phyloP scores from a whole-genome alignment of 2,329 filamentous ascomycete species.

The Coleophoma crateriformis region DNA sequence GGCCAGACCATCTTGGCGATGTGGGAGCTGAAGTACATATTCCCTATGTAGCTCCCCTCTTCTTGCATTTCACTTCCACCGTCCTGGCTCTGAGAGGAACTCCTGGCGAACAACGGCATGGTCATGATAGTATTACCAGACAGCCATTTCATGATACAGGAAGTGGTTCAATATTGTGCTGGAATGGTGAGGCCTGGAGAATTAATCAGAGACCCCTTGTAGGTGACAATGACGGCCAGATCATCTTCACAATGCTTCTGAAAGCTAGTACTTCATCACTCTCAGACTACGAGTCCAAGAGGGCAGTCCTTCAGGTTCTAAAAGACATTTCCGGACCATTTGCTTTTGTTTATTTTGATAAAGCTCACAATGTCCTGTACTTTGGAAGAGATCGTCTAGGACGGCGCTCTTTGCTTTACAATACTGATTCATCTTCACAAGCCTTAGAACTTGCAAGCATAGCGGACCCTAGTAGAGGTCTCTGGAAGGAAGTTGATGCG shows the following conservation, averaged over 20 bases:
- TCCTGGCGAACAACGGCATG: too few species aligned
- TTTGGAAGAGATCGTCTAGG: conserved; percentile 87
- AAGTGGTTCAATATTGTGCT: conserved; percentile 70
- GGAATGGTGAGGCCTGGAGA: conserved; percentile 97
- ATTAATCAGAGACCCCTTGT: conserved; percentile 50
- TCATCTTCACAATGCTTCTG: conserved; percentile 57
- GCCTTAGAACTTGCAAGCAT: conserved; percentile 66
- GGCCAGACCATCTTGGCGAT: conserved; percentile 52
- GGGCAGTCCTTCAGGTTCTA: conserved; percentile 44
- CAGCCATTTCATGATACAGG: conserved; percentile 65
- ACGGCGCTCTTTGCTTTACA: conserved; percentile 71
- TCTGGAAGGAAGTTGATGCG: conserved; percentile 78
- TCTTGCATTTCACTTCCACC: conserved; percentile 68
- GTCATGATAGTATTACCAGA: conserved; percentile 47
- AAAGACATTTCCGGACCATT: conserved; percentile 73
- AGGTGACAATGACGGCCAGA: conserved; percentile 70
- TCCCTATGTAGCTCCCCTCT: conserved; percentile 26
- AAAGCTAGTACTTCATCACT: conserved; percentile 20
- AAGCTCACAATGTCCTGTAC: conserved; percentile 54
- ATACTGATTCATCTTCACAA: conserved; percentile 32
- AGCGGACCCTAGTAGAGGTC: conserved; percentile 42
- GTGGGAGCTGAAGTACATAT: conserved; percentile 26
- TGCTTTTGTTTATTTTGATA: conserved; percentile 81
- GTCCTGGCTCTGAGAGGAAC: conserved; percentile 82
- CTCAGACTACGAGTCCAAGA: conserved; percentile 14